These are phyloP conservation scores for Populus tomentosa DNA, from an alignment of 441 rosid species.

Conservation along the genomic window DNA sequence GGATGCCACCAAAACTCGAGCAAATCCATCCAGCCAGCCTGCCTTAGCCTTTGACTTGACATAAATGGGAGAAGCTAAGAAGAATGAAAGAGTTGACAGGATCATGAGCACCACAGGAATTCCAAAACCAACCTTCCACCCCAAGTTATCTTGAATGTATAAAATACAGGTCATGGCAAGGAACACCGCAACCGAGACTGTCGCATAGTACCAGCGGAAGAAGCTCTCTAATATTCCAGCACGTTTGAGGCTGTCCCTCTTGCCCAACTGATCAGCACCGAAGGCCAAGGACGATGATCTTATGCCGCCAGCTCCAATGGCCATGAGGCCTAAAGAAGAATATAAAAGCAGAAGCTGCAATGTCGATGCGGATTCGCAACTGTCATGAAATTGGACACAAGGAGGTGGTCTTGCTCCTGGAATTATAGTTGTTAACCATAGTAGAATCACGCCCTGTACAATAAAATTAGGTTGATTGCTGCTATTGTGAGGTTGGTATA, in stretches of 20 bases:
- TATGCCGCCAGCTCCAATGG: conserved; percentile 60
- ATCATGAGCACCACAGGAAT: conserved; percentile 43
- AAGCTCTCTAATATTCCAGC: conserved; percentile 5
- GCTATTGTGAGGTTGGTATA: neutral
- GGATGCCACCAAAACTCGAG: conserved; percentile 50
- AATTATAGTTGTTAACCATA: conserved; percentile 49
- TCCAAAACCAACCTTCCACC: conserved; percentile 70
- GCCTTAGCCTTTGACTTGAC: conserved; percentile 32
- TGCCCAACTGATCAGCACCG: conserved; percentile 23
- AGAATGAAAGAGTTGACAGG: neutral
- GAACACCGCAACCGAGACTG: conserved; percentile 26
- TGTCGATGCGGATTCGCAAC: conserved; percentile 35
- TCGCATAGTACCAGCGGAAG: conserved; percentile 40
- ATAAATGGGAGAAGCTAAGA: conserved; percentile 45
- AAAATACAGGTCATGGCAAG: conserved; percentile 43
- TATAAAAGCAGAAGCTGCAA: conserved; percentile 39
- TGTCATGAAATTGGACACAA: conserved; percentile 25
- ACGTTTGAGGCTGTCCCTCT: neutral
- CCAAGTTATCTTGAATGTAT: conserved; percentile 53
- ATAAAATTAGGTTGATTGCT: neutral
- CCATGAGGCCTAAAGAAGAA: conserved; percentile 40
- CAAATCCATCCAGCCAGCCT: conserved; percentile 41
- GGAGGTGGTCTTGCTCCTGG: conserved; percentile 35
- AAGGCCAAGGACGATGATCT: conserved; percentile 53
- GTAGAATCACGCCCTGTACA: conserved; percentile 41